These are phyloP conservation scores for Chytriomyces confervae DNA, from an alignment of 192 early-diverging fungal genomes.

Conservation along the genomic window DNA sequence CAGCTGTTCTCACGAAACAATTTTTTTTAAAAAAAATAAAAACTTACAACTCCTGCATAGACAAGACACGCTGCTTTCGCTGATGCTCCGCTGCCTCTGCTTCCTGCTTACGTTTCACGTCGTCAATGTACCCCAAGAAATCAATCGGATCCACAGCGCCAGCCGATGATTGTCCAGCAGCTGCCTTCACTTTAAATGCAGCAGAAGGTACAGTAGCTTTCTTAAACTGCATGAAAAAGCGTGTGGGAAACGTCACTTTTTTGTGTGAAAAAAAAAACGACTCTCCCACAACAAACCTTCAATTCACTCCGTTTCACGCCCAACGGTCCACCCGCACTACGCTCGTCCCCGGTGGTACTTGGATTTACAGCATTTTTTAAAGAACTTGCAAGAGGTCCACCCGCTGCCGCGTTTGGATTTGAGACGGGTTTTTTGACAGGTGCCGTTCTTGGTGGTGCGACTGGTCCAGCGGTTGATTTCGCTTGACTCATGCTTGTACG, in stretches of 20 bases:
- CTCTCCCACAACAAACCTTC: not conserved
- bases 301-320: not conserved
- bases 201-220: not conserved
- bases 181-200: not conserved
- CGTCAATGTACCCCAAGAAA: constrained; percentile 13
- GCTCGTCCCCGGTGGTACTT: too few relatives aligned
- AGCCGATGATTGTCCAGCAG: not conserved
- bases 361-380: too few relatives aligned
- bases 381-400: too few relatives aligned
- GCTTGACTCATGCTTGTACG: too few relatives aligned
- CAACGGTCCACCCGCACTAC: not conserved
- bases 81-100: not conserved
- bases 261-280: not conserved
- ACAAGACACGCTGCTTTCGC: not conserved
- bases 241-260: not conserved
- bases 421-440: too few relatives aligned
- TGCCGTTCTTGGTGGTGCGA: too few relatives aligned
- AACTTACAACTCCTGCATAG: too few relatives aligned
- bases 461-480: too few relatives aligned
- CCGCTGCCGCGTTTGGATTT: too few relatives aligned
- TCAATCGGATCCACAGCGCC: not conserved
- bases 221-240: not conserved
- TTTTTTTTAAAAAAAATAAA: too few relatives aligned
- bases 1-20: not conserved
- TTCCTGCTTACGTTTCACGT: not conserved